phyloP scores from a whole-genome alignment of 192 early-diverging fungal species.

The Dispira parvispora region DNA sequence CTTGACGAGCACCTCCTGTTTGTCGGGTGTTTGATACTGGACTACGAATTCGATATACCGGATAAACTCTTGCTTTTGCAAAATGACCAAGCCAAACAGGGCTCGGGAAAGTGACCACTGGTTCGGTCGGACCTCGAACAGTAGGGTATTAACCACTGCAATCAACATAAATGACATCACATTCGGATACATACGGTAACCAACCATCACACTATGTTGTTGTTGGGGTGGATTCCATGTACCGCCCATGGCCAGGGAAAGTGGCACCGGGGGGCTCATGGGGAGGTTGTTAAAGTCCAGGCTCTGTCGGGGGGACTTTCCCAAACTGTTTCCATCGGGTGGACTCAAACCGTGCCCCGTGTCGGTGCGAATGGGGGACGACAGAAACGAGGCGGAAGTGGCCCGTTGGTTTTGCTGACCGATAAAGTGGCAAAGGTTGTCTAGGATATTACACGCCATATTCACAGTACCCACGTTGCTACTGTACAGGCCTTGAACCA shows the following conservation, averaged over 20 bases:
- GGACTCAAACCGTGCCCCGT: not conserved
- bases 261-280: conserved; percentile 15
- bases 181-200: conserved; percentile 35
- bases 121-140: conserved; percentile 67
- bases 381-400: conserved; percentile 14
- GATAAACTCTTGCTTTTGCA: conserved; percentile 47
- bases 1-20: conserved; percentile 26
- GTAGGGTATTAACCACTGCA: conserved; percentile 49
- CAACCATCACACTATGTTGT: conserved; percentile 18
- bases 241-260: conserved; percentile 1
- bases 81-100: conserved; percentile 55
- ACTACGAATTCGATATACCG: conserved; percentile 37
- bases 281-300: not conserved
- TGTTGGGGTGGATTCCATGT: conserved; percentile 1
- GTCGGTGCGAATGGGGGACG: conserved; percentile 13
- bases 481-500: conserved; percentile 50
- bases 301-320: no score
- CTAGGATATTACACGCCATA: conserved; percentile 48
- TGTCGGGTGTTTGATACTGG: conserved; percentile 28
- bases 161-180: conserved; percentile 44
- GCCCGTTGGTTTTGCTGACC: conserved; percentile 23
- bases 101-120: conserved; percentile 74
- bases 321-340: no score
- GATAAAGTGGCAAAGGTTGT: conserved; percentile 54
- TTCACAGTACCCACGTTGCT: conserved; percentile 37